phyloP scores from a whole-genome alignment of 2,329 filamentous ascomycete genomes.

The Leptosphaerulina australis region DNA sequence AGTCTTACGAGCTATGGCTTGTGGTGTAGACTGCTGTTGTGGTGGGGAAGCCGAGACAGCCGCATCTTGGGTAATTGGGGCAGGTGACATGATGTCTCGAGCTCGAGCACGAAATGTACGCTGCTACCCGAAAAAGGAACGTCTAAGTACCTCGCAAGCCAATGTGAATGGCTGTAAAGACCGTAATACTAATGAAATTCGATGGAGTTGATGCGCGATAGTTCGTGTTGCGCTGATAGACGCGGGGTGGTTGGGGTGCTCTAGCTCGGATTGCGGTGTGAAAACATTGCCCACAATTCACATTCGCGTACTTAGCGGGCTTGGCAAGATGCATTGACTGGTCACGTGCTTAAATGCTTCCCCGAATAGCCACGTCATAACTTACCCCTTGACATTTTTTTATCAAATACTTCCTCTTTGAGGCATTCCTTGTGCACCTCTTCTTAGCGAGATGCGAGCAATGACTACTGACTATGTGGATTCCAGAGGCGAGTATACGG shows the following conservation, averaged over 20 bases:
- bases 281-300: conserved; percentile 47
- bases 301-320: conserved; percentile 44
- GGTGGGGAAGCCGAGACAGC: conserved; percentile 31
- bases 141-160: conserved; percentile 11
- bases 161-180: conserved; percentile 9
- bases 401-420: background rate
- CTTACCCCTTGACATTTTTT: background rate
- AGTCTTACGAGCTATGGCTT: conserved; percentile 16
- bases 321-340: conserved; percentile 15
- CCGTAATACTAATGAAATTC: conserved; percentile 26
- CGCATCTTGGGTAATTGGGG: conserved; percentile 32
- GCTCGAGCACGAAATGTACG: conserved; percentile 32
- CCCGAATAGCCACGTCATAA: conserved; percentile 36
- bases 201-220: conserved; percentile 33
- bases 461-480: background rate
- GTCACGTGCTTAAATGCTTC: conserved; percentile 21
- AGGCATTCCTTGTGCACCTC: background rate
- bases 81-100: conserved; percentile 43
- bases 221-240: conserved; percentile 19
- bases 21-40: conserved; percentile 22
- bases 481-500: background rate
- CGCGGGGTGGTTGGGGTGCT: conserved; percentile 34
- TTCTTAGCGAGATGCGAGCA: background rate
- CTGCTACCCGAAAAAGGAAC: conserved; percentile 29
- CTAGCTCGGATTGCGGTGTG: conserved; percentile 39